These are phyloP conservation scores for Lentinula detonsa DNA, from an alignment of 768 basidiomycete genomes.

Conservation along the genomic window DNA sequence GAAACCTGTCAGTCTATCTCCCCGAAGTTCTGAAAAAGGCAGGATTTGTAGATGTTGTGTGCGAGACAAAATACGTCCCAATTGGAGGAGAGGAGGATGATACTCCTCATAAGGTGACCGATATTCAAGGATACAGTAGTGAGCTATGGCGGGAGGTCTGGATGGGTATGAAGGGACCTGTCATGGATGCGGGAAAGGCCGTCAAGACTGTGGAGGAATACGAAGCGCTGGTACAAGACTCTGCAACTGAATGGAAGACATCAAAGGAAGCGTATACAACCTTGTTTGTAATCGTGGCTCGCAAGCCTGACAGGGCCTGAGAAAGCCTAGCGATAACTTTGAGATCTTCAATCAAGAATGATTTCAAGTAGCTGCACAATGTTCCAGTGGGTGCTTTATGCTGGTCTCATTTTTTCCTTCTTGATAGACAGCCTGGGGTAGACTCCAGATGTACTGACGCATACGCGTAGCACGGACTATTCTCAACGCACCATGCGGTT, in stretches of 20 bases:
- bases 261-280: background rate
- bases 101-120: background rate
- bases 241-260: background rate
- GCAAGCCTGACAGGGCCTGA: background rate
- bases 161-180: background rate
- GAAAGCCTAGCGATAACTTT: too few species aligned
- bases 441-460: too few species aligned
- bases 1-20: background rate
- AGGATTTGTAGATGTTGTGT: background rate
- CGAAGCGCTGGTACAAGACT: background rate
- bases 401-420: too few species aligned
- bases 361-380: too few species aligned
- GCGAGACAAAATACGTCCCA: background rate
- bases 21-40: background rate
- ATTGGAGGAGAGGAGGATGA: background rate
- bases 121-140: background rate
- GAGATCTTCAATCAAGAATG: too few species aligned
- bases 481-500: too few species aligned
- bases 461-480: too few species aligned
- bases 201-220: background rate
- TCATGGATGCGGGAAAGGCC: background rate
- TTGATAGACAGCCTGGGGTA: too few species aligned
- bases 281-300: background rate
- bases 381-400: too few species aligned
- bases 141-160: background rate